Evolutionary conservation across 2,329 filamentous ascomycete species (phyloP).

Genomic region (Aspergillus sp.): DNA sequence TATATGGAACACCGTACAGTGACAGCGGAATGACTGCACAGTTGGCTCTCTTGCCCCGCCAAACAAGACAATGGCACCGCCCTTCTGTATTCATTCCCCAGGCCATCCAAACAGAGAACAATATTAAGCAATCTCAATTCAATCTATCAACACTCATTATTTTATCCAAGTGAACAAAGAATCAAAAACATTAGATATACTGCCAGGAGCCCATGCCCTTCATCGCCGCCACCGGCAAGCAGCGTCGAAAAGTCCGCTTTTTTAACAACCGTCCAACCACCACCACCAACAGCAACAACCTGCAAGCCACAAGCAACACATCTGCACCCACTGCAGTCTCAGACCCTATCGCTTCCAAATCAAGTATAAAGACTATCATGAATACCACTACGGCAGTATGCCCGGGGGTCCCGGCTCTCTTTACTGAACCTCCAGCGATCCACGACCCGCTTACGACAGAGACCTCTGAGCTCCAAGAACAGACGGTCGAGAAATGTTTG

Average conservation of each 20-base stretch:
- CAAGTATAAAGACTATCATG: constrained; percentile 1
- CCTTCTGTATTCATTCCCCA: no score
- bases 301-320: constrained; percentile 10
- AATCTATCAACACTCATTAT: not conserved
- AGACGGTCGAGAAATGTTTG: constrained; percentile 62
- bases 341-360: no score
- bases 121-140: not conserved
- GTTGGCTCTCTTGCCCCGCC: constrained; percentile 1
- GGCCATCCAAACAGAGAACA: not conserved
- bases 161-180: not conserved
- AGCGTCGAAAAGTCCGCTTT: constrained; percentile 36
- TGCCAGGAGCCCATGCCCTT: constrained; percentile 23
- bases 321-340: constrained; percentile 2
- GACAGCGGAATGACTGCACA: not conserved
- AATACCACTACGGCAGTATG: constrained; percentile 5
- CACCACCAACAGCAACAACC: constrained; percentile 12
- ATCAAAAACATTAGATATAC: constrained; percentile 7
- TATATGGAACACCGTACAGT: not conserved
- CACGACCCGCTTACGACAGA: constrained; percentile 60
- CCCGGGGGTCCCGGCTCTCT: constrained; percentile 32
- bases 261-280: constrained; percentile 16
- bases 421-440: constrained; percentile 51
- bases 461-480: constrained; percentile 61
- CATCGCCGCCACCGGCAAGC: constrained; percentile 25
- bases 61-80: not conserved